phyloP scores from a whole-genome alignment of 2,329 filamentous ascomycete genomes.

The Basipetospora chlamydospora region DNA sequence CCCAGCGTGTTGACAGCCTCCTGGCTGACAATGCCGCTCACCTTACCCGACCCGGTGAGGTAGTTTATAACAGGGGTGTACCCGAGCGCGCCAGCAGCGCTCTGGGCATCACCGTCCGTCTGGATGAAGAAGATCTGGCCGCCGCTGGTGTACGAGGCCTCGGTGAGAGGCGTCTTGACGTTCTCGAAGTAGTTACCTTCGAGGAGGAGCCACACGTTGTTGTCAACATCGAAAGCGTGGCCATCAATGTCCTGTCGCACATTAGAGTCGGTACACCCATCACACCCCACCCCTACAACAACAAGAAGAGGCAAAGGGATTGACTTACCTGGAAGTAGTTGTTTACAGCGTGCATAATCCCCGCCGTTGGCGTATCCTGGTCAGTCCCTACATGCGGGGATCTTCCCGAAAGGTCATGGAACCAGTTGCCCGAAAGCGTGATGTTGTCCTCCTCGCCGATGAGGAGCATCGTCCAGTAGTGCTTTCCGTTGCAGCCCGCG shows the following conservation, averaged over 20 bases:
- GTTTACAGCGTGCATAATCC: slow-evolving; percentile 23
- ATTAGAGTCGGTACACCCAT: not conserved
- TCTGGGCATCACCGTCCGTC: slow-evolving; percentile 13
- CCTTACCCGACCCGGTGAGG: slow-evolving; percentile 7
- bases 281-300: not conserved
- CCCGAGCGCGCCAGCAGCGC: slow-evolving; percentile 9
- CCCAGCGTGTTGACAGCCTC: slow-evolving; percentile 9
- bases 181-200: slow-evolving; percentile 30
- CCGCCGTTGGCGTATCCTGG: slow-evolving; percentile 11
- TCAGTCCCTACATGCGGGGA: slow-evolving; percentile 25
- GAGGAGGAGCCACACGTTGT: slow-evolving; percentile 18
- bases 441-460: slow-evolving; percentile 22
- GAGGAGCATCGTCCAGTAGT: slow-evolving; percentile 31
- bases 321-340: slow-evolving; percentile 19
- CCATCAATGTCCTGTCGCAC: slow-evolving; percentile 20
- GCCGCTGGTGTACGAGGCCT: slow-evolving; percentile 14
- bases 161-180: slow-evolving; percentile 23
- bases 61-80: slow-evolving; percentile 14
- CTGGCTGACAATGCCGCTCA: slow-evolving; percentile 8
- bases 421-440: slow-evolving; percentile 28
- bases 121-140: slow-evolving; percentile 13
- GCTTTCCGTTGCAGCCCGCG: slow-evolving; percentile 26
- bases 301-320: not conserved
- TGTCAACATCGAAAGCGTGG: slow-evolving; percentile 27
- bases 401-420: slow-evolving; percentile 28